Evolutionary conservation across 2,329 filamentous ascomycete genomes (phyloP).

Genomic region (Aplosporella prunicola): DNA sequence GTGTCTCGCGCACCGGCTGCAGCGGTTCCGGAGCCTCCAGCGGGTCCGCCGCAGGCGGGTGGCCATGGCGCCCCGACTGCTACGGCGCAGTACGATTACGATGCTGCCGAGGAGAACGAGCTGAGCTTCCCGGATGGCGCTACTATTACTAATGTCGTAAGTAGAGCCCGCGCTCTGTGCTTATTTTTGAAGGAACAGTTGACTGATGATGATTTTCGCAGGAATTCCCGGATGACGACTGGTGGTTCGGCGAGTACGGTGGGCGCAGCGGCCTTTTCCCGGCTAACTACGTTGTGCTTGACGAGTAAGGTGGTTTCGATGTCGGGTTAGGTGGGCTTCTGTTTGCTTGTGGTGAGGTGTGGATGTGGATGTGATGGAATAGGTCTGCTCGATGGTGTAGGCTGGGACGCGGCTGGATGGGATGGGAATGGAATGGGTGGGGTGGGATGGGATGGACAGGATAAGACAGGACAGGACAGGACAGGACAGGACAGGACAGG

Average conservation of each 20-base stretch:
- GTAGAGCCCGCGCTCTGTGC: slow-evolving; percentile 22
- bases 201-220: slow-evolving; percentile 23
- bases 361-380: too few relatives aligned
- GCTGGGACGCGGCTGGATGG: too few relatives aligned
- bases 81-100: slow-evolving; percentile 87
- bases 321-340: too few relatives aligned
- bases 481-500: too few relatives aligned
- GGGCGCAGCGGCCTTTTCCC: slow-evolving; percentile 75
- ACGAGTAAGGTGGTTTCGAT: slow-evolving; percentile 31
- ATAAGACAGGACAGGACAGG: too few relatives aligned
- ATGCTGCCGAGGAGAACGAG: slow-evolving; percentile 88
- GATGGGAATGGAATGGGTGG: too few relatives aligned
- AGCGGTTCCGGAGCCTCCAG: slow-evolving; percentile 18
- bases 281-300: slow-evolving; percentile 41
- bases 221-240: slow-evolving; percentile 97
- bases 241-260: slow-evolving; percentile 87
- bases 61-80: slow-evolving; percentile 52
- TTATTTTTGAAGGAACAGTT: not conserved
- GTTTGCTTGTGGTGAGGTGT: too few relatives aligned
- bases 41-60: slow-evolving; percentile 24
- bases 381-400: too few relatives aligned
- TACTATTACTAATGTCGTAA: slow-evolving; percentile 66
- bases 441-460: too few relatives aligned
- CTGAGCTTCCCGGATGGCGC: slow-evolving; percentile 82
- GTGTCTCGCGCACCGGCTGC: slow-evolving; percentile 26